These are phyloP conservation scores for Amniculicola lignicola DNA, from an alignment of 495 filamentous ascomycete genomes.

Conservation along the genomic window DNA sequence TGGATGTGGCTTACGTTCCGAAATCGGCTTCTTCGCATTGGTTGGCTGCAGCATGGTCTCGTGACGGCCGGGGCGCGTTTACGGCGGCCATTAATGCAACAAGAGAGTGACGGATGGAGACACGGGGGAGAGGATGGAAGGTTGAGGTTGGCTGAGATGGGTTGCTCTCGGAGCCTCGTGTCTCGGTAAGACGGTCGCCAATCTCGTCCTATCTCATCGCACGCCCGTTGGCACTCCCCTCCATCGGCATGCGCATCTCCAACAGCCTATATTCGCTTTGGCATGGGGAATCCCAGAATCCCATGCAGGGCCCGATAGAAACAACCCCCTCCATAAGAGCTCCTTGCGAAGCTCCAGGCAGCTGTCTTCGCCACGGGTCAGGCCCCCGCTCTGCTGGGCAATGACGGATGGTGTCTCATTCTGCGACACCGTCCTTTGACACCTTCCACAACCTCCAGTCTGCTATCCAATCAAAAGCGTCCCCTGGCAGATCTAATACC, in stretches of 20 bases:
- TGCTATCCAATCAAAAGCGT: constrained; percentile 1
- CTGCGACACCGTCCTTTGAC: not conserved
- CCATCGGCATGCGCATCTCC: not conserved
- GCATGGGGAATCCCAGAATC: not conserved
- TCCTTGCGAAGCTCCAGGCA: constrained; percentile 6
- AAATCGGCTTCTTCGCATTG: constrained; percentile 10
- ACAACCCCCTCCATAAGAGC: not conserved
- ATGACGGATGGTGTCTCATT: constrained; percentile 22
- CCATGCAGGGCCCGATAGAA: not conserved
- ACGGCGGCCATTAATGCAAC: not conserved
- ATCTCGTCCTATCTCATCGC: too few species aligned
- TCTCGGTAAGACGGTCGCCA: constrained; percentile 15
- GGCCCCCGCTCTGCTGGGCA: constrained; percentile 2
- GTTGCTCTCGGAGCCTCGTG: not conserved
- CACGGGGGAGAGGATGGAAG: not conserved
- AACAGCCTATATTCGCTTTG: not conserved
- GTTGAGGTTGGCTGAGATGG: not conserved
- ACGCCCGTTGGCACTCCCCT: not conserved
- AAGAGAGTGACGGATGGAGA: not conserved
- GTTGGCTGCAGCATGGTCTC: constrained; percentile 7
- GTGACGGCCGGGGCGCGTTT: not conserved
- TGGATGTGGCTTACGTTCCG: constrained; percentile 6
- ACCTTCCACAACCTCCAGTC: not conserved
- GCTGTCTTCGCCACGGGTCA: too few species aligned
- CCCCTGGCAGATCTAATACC: not conserved